A percentile compares a stretch with the other conserved stretches of the same genome.
Conservation (phyloP, 768 basidiomycete species). For the Hebeloma cylindrosporum region DNA sequence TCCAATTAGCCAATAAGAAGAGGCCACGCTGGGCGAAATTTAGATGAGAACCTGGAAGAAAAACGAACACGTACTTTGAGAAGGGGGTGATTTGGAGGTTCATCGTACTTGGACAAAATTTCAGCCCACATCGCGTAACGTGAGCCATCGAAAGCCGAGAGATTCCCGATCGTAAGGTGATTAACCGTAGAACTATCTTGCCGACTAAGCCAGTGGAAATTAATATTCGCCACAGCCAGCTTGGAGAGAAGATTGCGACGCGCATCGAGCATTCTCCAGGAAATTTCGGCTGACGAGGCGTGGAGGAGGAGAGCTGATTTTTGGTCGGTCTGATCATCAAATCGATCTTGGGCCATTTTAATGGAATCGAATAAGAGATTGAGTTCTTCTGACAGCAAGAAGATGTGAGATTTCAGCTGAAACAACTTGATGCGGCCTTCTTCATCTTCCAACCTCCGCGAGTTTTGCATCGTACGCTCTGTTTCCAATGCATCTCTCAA, state of each 20-base stretch:
- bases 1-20: slow-evolving; percentile 80
- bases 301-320: slow-evolving; percentile 81
- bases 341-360: slow-evolving; percentile 77
- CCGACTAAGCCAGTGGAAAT: slow-evolving; percentile 81
- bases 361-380: slow-evolving; percentile 85
- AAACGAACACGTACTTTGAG: slow-evolving; percentile 51
- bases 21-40: slow-evolving; percentile 52
- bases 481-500: slow-evolving; percentile 65
- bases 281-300: slow-evolving; percentile 82
- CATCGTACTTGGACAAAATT: slow-evolving; percentile 77
- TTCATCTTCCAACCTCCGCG: slow-evolving; percentile 40
- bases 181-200: slow-evolving; percentile 88
- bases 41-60: background rate
- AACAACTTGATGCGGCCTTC: slow-evolving; percentile 56
- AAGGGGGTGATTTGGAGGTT: slow-evolving; percentile 67
- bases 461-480: slow-evolving; percentile 39
- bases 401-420: slow-evolving; percentile 70
- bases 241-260: slow-evolving; percentile 75
- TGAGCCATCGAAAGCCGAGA: slow-evolving; percentile 85
- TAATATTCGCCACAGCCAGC: slow-evolving; percentile 74
- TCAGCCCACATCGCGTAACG: slow-evolving; percentile 84
- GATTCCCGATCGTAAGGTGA: slow-evolving; percentile 68
- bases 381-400: slow-evolving; percentile 74
- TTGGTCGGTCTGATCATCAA: slow-evolving; percentile 61
- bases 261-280: slow-evolving; percentile 88